phyloP scores from a whole-genome alignment of 2,329 filamentous ascomycete species.

The Aspergillus pseudoglaucus region DNA sequence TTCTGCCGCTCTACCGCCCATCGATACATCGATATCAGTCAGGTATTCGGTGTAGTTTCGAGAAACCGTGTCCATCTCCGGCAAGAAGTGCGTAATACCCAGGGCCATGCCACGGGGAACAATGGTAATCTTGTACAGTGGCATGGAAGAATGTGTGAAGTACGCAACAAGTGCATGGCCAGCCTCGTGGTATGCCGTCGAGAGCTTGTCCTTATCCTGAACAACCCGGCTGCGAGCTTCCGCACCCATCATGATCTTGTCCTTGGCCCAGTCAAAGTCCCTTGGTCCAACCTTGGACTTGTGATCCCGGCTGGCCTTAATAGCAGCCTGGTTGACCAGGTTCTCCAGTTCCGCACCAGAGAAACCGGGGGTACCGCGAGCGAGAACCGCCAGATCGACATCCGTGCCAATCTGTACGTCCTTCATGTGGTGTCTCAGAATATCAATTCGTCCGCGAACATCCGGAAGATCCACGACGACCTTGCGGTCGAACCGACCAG shows the following conservation, averaged over 20 bases:
- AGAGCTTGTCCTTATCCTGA: slow-evolving; percentile 84
- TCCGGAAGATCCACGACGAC: slow-evolving; percentile 85
- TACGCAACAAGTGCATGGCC: slow-evolving; percentile 88
- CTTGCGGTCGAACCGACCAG: slow-evolving; percentile 91
- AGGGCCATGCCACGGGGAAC: slow-evolving; percentile 81
- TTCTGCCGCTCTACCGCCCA: slow-evolving; percentile 82
- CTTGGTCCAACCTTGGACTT: slow-evolving; percentile 64
- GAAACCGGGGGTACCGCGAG: slow-evolving; percentile 80
- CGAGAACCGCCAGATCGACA: slow-evolving; percentile 77
- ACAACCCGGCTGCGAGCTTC: slow-evolving; percentile 87
- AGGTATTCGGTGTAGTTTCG: slow-evolving; percentile 78
- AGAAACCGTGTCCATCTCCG: slow-evolving; percentile 88
- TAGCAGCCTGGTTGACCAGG: slow-evolving; percentile 90
- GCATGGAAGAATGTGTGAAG: slow-evolving; percentile 67
- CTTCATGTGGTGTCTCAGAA: slow-evolving; percentile 87
- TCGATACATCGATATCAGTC: slow-evolving; percentile 68
- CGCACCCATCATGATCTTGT: slow-evolving; percentile 95
- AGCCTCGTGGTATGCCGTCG: slow-evolving; percentile 95
- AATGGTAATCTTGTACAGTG: slow-evolving; percentile 95
- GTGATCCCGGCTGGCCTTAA: slow-evolving; percentile 87
- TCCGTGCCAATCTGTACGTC: slow-evolving; percentile 76
- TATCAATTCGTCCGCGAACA: slow-evolving; percentile 85
- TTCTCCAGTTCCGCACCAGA: slow-evolving; percentile 96
- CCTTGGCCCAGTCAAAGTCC: slow-evolving; percentile 96
- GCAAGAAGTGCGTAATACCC: slow-evolving; percentile 80